A percentile compares a stretch with the other conserved stretches of the same genome.
phyloP scores from a whole-genome alignment of 2,329 filamentous ascomycete species.

The Sporothrix pseudoabietina region DNA sequence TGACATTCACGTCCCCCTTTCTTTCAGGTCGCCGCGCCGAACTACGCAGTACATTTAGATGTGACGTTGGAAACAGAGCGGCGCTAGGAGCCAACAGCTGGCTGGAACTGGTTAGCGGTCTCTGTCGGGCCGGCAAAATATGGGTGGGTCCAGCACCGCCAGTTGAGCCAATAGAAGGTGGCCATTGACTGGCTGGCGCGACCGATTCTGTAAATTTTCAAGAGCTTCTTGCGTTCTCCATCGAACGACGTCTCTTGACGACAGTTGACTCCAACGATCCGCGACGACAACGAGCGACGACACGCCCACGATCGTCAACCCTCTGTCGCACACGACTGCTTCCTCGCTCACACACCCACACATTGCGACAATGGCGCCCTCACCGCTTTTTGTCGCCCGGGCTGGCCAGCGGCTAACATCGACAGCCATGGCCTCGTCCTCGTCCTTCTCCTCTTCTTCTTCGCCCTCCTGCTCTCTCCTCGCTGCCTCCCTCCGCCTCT shows the following conservation, averaged over 20 bases:
- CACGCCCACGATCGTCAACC: not conserved
- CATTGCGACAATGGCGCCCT: conserved; percentile 18
- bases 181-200: not conserved
- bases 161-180: not conserved
- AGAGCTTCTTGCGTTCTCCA: not conserved
- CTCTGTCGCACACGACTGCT: not conserved
- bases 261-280: not conserved
- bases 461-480: not conserved
- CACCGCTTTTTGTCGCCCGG: conserved; percentile 21
- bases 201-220: conserved; percentile 29
- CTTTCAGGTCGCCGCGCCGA: not conserved
- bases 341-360: not conserved
- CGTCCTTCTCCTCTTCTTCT: conserved; percentile 28
- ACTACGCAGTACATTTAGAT: not conserved
- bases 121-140: conserved; percentile 22
- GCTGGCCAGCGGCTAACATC: conserved; percentile 22
- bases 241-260: not conserved
- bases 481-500: conserved; percentile 7
- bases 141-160: not conserved
- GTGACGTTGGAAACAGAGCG: conserved; percentile 2
- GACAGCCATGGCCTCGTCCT: conserved; percentile 38
- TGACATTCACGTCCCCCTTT: not conserved
- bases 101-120: not conserved
- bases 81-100: not conserved
- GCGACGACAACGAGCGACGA: not conserved